These are phyloP conservation scores for Fusarium pseudonygamai DNA, from an alignment of 2,329 filamentous ascomycete species.

Conservation along the genomic window DNA sequence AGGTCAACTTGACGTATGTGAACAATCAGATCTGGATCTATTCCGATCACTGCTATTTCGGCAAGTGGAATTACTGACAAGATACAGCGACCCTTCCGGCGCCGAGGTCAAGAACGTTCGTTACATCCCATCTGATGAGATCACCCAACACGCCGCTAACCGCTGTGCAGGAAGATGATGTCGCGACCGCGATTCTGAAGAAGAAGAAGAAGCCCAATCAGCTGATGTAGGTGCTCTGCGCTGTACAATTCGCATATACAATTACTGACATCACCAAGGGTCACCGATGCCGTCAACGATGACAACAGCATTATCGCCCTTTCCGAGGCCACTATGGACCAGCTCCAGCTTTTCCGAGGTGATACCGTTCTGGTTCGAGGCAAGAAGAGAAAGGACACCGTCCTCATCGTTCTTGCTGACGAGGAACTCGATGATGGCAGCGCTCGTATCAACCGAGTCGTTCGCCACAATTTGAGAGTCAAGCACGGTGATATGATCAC, in stretches of 20 bases:
- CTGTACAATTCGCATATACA: neutral
- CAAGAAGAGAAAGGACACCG: constrained; percentile 99
- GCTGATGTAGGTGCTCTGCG: constrained; percentile 76
- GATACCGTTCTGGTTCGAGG: constrained; percentile 98
- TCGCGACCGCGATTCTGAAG: constrained; percentile 95
- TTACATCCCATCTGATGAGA: constrained; percentile 38
- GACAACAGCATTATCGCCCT: constrained; percentile 99
- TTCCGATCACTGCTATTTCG: neutral
- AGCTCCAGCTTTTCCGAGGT: constrained; percentile 96
- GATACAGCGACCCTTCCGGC: constrained; percentile 82
- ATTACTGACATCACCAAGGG: constrained; percentile 64
- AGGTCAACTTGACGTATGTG: constrained; percentile 82
- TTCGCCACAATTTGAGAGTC: constrained; percentile 96
- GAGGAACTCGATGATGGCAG: constrained; percentile 98
- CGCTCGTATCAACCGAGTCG: constrained; percentile 96
- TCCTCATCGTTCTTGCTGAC: constrained; percentile 95
- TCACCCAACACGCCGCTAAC: constrained; percentile 47
- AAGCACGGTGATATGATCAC: constrained; percentile 99
- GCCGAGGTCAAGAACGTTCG: constrained; percentile 85
- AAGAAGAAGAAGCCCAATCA: constrained; percentile 99
- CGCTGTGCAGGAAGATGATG: constrained; percentile 78
- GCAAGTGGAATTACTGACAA: constrained; percentile 49
- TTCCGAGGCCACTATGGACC: constrained; percentile 99
- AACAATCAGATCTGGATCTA: neutral
- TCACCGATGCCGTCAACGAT: constrained; percentile 98